These are phyloP conservation scores for Komagataella kurtzmanii DNA, from an alignment of 805 yeast species.

Conservation along the genomic window DNA sequence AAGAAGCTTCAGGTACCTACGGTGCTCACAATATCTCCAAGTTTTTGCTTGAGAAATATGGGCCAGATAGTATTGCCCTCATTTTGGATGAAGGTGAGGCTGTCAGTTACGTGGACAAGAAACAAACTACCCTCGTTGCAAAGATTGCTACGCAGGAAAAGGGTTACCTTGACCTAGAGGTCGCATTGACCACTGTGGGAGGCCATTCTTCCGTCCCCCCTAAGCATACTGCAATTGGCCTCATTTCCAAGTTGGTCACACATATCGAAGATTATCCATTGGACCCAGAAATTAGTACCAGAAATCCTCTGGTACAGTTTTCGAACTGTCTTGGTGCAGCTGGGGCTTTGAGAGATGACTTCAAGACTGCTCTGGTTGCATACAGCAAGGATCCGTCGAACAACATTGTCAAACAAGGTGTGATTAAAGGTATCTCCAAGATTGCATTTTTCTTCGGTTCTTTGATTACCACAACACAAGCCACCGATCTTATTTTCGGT, in stretches of 20 bases:
- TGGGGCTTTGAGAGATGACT: constrained; percentile 11
- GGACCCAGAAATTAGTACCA: constrained; percentile 26
- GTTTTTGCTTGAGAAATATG: constrained; percentile 37
- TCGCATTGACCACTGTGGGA: constrained; percentile 48
- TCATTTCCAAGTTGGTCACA: constrained; percentile 41
- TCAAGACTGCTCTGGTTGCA: constrained; percentile 19
- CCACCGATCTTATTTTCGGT: constrained; percentile 50
- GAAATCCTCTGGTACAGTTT: constrained; percentile 43
- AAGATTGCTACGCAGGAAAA: constrained; percentile 48
- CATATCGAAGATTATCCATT: constrained; percentile 43
- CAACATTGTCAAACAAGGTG: constrained; percentile 18
- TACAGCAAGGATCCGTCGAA: constrained; percentile 6
- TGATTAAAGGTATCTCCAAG: constrained; percentile 16
- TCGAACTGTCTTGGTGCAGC: constrained; percentile 49
- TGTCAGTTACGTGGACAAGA: constrained; percentile 3
- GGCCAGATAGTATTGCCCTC: constrained; percentile 40
- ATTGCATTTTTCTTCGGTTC: constrained; percentile 16
- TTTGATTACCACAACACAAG: constrained; percentile 46
- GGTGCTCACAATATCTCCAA: constrained; percentile 43
- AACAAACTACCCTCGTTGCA: constrained; percentile 34
- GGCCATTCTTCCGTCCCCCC: constrained; percentile 81
- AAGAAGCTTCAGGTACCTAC: constrained; percentile 50
- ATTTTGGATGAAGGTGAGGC: constrained; percentile 56
- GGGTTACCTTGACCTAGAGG: constrained; percentile 30
- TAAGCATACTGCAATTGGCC: constrained; percentile 64